phyloP scores from a whole-genome alignment of 148 eudicot species.

The Fagopyrum esculentum region DNA sequence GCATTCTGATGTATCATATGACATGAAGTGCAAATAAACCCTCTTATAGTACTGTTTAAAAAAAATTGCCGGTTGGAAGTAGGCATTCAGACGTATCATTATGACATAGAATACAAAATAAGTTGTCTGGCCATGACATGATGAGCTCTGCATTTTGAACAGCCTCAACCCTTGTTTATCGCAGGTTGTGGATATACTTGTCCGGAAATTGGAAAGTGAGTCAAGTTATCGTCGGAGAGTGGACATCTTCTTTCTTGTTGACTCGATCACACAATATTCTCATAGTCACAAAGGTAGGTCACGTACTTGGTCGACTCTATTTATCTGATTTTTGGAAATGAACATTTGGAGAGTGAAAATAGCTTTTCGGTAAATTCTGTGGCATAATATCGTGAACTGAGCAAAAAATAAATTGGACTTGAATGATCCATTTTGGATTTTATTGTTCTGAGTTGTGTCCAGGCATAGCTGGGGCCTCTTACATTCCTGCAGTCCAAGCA shows the following conservation, averaged over 20 bases:
- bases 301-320: background rate
- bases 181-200: slow-evolving; percentile 88
- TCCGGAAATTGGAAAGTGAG: slow-evolving; percentile 72
- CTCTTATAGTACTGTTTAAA: too few relatives aligned
- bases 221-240: slow-evolving; percentile 68
- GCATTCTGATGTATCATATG: background rate
- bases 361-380: background rate
- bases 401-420: background rate
- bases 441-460: background rate
- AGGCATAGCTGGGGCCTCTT: slow-evolving; percentile 87
- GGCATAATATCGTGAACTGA: background rate
- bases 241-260: slow-evolving; percentile 87
- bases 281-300: slow-evolving; percentile 75
- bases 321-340: background rate
- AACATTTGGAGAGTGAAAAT: background rate
- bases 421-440: background rate
- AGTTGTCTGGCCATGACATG: background rate
- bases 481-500: slow-evolving; percentile 74
- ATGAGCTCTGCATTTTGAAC: background rate
- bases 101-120: background rate
- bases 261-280: slow-evolving; percentile 90
- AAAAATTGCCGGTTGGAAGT: background rate
- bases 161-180: slow-evolving; percentile 10
- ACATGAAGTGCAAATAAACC: background rate
- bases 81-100: background rate